A percentile compares a stretch with the other conserved stretches of the same genome.
Conservation (phyloP, 2,329 filamentous ascomycete species). For the Calonectria pauciramosa region DNA sequence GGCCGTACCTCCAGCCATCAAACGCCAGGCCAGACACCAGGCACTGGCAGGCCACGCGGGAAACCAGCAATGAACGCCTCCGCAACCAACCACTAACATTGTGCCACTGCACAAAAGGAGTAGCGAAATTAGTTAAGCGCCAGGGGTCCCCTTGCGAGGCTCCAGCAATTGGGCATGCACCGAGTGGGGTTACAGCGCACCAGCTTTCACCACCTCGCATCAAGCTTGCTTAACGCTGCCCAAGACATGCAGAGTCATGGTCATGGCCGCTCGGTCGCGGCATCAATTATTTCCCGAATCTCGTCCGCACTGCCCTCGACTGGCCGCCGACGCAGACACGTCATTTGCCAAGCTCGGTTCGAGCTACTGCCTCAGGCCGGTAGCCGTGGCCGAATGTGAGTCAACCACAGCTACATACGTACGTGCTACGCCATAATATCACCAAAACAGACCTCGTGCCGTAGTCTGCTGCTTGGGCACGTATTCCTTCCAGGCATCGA, state of each 20-base stretch:
- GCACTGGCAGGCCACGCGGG: not conserved
- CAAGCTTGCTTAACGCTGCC: not conserved
- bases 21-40: not conserved
- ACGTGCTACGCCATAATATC: not conserved
- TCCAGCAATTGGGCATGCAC: not conserved
- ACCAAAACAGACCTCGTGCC: not conserved
- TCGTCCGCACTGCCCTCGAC: not conserved
- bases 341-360: not conserved
- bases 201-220: not conserved
- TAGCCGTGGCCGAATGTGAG: not conserved
- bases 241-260: not conserved
- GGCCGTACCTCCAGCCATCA: not conserved
- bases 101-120: conserved; percentile 1
- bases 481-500: not conserved
- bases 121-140: conserved; percentile 3
- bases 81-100: not conserved
- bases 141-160: conserved; percentile 2
- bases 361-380: not conserved
- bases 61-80: not conserved
- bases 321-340: not conserved
- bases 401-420: not conserved
- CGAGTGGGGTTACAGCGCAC: not conserved
- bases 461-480: not conserved
- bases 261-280: not conserved
- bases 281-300: not conserved